phyloP scores from a whole-genome alignment of 2,329 filamentous ascomycete genomes.

The Fusarium sp. region DNA sequence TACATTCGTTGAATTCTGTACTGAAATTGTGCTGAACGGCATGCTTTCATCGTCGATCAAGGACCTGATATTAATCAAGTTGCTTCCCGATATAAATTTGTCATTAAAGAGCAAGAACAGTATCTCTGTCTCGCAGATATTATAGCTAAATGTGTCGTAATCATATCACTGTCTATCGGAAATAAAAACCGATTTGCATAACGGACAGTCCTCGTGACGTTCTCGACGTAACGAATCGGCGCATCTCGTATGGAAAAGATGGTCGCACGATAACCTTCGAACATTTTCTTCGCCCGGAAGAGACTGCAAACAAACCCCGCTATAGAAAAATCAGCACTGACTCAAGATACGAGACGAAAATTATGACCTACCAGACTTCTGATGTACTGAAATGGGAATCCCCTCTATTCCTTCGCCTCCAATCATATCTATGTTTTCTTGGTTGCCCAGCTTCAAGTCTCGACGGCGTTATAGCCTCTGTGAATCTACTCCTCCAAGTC shows the following conservation, averaged over 20 bases:
- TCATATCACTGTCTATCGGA: neutral
- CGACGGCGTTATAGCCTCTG: neutral
- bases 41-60: neutral
- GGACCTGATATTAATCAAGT: neutral
- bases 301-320: neutral
- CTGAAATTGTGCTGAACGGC: neutral
- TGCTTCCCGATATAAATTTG: neutral
- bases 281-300: neutral
- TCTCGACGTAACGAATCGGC: neutral
- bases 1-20: neutral
- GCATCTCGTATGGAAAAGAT: constrained; percentile 7
- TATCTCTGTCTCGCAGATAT: neutral
- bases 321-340: accelerated
- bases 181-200: constrained; percentile 14
- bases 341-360: accelerated
- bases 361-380: constrained; percentile 7
- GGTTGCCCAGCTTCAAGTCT: neutral
- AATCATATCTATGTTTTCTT: neutral
- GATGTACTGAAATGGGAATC: neutral
- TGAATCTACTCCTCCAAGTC: neutral
- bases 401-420: neutral
- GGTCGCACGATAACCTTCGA: neutral
- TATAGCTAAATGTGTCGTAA: neutral
- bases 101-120: neutral
- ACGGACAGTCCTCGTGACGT: neutral